Conservation (phyloP, 495 filamentous ascomycete genomes). For the Parathielavia appendiculata region DNA sequence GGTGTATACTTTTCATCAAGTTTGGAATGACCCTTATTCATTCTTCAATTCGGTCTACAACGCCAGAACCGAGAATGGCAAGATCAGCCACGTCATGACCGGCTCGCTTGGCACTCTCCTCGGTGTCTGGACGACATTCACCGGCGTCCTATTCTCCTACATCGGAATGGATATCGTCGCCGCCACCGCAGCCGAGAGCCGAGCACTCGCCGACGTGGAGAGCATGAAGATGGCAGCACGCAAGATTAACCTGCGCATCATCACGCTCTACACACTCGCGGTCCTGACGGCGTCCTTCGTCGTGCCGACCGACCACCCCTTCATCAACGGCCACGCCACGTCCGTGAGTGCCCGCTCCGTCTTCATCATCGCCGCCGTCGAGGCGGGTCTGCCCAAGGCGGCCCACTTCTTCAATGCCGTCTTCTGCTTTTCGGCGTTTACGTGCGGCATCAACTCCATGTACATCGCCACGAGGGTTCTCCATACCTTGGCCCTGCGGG, state of each 20-base stretch:
- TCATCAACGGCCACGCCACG: constrained; percentile 40
- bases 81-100: constrained; percentile 17
- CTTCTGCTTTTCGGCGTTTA: constrained; percentile 46
- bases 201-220: constrained; percentile 41
- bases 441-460: constrained; percentile 43
- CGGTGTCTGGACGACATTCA: constrained; percentile 40
- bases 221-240: constrained; percentile 48
- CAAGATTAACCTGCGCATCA: constrained; percentile 44
- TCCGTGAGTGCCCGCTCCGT: constrained; percentile 38
- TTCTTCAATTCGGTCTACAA: constrained; percentile 33
- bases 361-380: constrained; percentile 45
- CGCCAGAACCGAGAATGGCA: constrained; percentile 24
- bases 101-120: constrained; percentile 31
- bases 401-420: constrained; percentile 47
- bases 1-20: constrained; percentile 19
- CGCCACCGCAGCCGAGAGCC: constrained; percentile 46
- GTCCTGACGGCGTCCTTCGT: constrained; percentile 41
- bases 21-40: constrained; percentile 35
- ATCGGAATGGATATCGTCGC: constrained; percentile 49
- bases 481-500: constrained; percentile 43
- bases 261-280: constrained; percentile 41
- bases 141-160: constrained; percentile 42
- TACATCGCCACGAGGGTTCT: constrained; percentile 45
- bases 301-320: constrained; percentile 43
- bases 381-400: constrained; percentile 36